A percentile compares a stretch with the other conserved stretches of the same genome.
These are phyloP conservation scores for Byssoonygena ceratinophila DNA, from an alignment of 2,329 filamentous ascomycete genomes.

Conservation along the genomic window DNA sequence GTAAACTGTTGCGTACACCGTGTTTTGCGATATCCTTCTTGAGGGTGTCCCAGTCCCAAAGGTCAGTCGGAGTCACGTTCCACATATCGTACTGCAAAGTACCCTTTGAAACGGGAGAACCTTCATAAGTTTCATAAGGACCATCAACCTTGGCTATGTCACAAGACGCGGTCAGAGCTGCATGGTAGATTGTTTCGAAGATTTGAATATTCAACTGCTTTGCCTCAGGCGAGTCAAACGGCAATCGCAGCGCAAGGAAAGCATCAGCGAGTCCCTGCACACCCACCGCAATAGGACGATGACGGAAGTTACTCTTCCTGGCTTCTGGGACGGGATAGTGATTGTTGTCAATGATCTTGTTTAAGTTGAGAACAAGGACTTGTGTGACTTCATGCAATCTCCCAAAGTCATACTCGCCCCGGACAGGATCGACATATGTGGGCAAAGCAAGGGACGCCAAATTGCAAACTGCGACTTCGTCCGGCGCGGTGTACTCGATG, in stretches of 20 bases:
- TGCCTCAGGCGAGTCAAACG: conserved; percentile 92
- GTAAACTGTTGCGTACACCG: conserved; percentile 87
- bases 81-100: conserved; percentile 99
- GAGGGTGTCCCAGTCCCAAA: conserved; percentile 90
- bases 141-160: conserved; percentile 76
- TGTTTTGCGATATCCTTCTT: conserved; percentile 87
- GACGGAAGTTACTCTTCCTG: conserved; percentile 90
- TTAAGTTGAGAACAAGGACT: conserved; percentile 87
- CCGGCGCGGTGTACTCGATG: conserved; percentile 89
- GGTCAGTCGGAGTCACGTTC: conserved; percentile 81
- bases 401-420: conserved; percentile 83
- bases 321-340: conserved; percentile 96
- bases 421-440: conserved; percentile 75
- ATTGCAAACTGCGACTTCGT: conserved; percentile 98
- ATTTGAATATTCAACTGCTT: conserved; percentile 94
- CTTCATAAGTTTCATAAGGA: conserved; percentile 79
- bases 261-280: conserved; percentile 96
- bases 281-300: conserved; percentile 90
- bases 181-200: conserved; percentile 99
- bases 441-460: conserved; percentile 88
- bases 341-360: conserved; percentile 97
- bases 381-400: conserved; percentile 92
- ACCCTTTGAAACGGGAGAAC: conserved; percentile 86
- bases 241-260: conserved; percentile 91
- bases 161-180: conserved; percentile 76